Base-by-base conservation (phyloP, 371 early-diverging fungal genomes). In the Actinomortierella ambigua region DNA sequence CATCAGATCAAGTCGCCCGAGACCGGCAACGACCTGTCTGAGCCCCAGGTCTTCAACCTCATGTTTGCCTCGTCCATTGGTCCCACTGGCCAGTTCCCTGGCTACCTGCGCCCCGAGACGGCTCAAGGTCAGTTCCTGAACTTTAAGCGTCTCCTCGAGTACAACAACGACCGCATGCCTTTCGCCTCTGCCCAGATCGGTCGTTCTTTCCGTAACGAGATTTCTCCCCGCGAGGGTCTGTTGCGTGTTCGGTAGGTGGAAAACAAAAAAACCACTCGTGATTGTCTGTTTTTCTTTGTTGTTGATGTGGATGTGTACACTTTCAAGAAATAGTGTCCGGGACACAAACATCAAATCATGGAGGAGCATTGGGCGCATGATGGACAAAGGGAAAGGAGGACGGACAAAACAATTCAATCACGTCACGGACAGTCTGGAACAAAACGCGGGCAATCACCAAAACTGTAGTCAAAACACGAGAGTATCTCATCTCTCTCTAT, bases 81-180 rank as follows among this genome's bases (percentile, higher is more conserved):
- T 56, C 99, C 99, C 59, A 97, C 98, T 47, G 98, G 97, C 60
- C 90, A 96, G 43, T 82, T 95, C 76, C 61, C 59, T 59, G 86
- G 90, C 68, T 99, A 88, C 84, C 85, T 99, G 67, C 90, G 99
- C 56, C 99, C 99, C 56, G 99, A 99, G 83, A 99, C 99, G 18
- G 99, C 99, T 43, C 99, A 99, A 85, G 98, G 99, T 67, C 99
- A 99, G 82, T 99, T 99, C 84, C 78, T 98, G 53, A 99, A 99
- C 90, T 99, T 99, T 69, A 96, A 97, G 83, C 85, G 92, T 34
- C 87, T 99, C 43, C 88, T 97, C 46, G 99, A 99, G 77, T 95
- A 92, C 83, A 99, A 99, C 86, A 95, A 95, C 76, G 95, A 95
- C 57, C 93, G 92, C 76, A 93, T 99, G 93, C 99, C 99, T 24